Evolutionary conservation across 1,139 yeast genomes (phyloP), one percentile per base, ranked within the genome.

Genomic region (Debaryomycetaceae sp.): DNA sequence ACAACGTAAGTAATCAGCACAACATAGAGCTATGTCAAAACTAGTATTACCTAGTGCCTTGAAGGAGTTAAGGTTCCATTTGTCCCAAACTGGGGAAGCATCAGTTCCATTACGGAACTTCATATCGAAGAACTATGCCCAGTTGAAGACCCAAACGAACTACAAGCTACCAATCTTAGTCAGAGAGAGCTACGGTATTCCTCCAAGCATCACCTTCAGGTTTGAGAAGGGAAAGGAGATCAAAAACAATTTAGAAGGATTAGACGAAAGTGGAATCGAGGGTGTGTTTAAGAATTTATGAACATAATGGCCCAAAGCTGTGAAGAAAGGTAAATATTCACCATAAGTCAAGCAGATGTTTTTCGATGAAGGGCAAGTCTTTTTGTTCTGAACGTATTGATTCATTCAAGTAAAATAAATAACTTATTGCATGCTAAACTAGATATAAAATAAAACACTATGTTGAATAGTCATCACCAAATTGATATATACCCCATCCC

Each of bases 41-140:
- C 77, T 77, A 60, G 76, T 77, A 41, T 71, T 85, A 49, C 87
- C 91, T 38, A 69, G 72, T 48, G 78, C 87, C 24, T 76, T 87
- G 54, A 85, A 76, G 62, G 95, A 87, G 70, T 75, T 87, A 59
- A 80, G 95, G 65, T 85, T 87, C 67, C 88, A 86, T 59, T 76
- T 87, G 52, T 83, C 89, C 42, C 95, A 86, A 66, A 78, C 87
- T 27, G 87, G 88, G 33, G 81, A 81, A 51, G 81, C 88, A 8
- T 80, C 90, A 24, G 72, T 75, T 24, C 83, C 87, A 24, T 73
- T 84, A 57, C 77, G 87, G 63, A 67, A 77, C 37, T 87, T 84
- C 59, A 73, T 86, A 56, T 66, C 78, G 47, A 71, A 76, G 49
- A 74, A 82, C 64, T 87, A 86, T 64, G 80, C 84, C 20, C 59